Base-by-base conservation (phyloP, 306 rosid species). In the Quercus aquifolioides region DNA sequence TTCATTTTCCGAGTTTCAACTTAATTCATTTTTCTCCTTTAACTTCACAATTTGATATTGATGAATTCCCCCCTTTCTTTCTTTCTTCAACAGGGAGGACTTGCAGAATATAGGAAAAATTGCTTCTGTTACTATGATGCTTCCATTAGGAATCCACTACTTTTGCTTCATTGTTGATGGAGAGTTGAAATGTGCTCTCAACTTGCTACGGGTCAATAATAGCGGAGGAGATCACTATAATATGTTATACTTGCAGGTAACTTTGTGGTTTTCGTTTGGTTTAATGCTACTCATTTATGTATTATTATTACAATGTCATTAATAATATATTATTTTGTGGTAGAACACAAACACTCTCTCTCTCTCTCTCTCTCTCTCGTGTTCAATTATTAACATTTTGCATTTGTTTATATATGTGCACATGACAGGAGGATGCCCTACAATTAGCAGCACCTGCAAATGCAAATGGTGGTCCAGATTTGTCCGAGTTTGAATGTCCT, bases 91-190 rank as follows among this genome's bases (percentile, higher is more conserved):
- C 87, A 94, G 99, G 84, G 97, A 91, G 87, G 55, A 74, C 75
- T 81, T 95, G 92, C 88, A 80, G 76, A 76, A 26, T 46, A 62
- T 68, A 19, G 92, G 87, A 41, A 76, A 80, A 55, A 84, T 49
- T 58, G 90, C 89, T 79, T 68, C 67, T 11, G 67, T 85, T 23
- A 62, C 78, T 4, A 95, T 92, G 86, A 76, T 84, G 38, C 94
- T 95, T 19, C 91, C 97, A 0, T 49, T 84, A 5, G 90, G 91
- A 79, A 82, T 91, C 82, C 93, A 91, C 81, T 88, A 86, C 69
- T 95, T 85, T 81, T 84, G 89, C 25, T 95, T 91, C 92, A 83
- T 86, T 74, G 97, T 91, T 26, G 99, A 95, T 75, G 98, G 97
- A 70, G 79, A 62, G 74, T 83, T 83, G 69, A 89, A 81, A 51